Base-by-base conservation (phyloP, 495 filamentous ascomycete species). In the Penicillium coffeae region DNA sequence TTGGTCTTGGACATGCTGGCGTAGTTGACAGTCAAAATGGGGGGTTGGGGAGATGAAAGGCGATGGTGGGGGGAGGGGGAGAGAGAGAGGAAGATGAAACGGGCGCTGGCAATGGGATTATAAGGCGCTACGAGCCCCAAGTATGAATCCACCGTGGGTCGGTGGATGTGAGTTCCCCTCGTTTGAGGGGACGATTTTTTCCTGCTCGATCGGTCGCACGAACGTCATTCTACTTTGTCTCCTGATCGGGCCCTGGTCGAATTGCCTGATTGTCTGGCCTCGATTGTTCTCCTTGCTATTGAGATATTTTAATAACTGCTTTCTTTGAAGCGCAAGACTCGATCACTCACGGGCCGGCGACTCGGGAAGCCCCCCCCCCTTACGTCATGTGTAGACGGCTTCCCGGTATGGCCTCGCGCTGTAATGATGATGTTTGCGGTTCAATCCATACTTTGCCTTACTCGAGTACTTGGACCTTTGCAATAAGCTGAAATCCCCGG, bases 131-230 rank as follows among this genome's bases (percentile, higher is more conserved):
- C 67, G 69, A 70, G 64, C 59, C 51, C 56, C 54, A 60, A 42
- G 27, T 48, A 53, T 56, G 58, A 64, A 66, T 60, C 66, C 66
- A 70, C 66, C 63, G 68, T 71, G 68, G 68, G 64, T 71, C 65
- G 55, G 65, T 69, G 62, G 65, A 67, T 70, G 63, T 61, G 56
- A 40, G 53, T 55, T 57, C 64, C 66, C 64, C 62, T 62, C 51
- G 52, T 58, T 54, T 60, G 30, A 49, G 21, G 51, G 50, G 55
- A 43, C 21, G 30, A 43, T 37, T 53, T 38, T 56, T 45, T 22
- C 46, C 33, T 34, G 22, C 41, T 30, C 22, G 38, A 27, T 16
- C 18, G 16, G 43, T 50, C 16, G 40, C n/a, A 25, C 39, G 41
- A 22, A 54, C 55, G 55, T 55, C 51, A 59, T 58, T 52, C 30